These are phyloP conservation scores for Heliamphora pulchella DNA, from an alignment of 179 eudicot species.

Conservation along the genomic window DNA sequence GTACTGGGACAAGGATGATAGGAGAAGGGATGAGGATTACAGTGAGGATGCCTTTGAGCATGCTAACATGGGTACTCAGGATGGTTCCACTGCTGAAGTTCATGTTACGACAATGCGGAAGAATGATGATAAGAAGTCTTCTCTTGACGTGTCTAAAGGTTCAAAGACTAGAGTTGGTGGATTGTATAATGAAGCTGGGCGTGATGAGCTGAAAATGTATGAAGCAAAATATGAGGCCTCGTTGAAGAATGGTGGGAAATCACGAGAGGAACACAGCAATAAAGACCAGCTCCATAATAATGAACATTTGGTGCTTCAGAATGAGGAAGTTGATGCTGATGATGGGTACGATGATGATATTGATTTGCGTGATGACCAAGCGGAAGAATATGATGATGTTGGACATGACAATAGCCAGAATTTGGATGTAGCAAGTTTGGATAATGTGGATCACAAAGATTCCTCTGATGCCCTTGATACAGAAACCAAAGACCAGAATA, in stretches of 20 bases:
- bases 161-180: conserved; percentile 35
- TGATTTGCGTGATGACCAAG: conserved; percentile 53
- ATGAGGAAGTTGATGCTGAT: conserved; percentile 47
- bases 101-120: conserved; percentile 20
- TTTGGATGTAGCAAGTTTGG: conserved; percentile 28
- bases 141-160: conserved; percentile 22
- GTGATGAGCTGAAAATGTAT: conserved; percentile 70
- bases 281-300: conserved; percentile 29
- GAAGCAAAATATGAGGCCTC: conserved; percentile 90
- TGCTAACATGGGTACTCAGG: conserved; percentile 25
- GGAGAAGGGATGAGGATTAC: conserved; percentile 92
- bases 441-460: conserved; percentile 27
- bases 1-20: conserved; percentile 93
- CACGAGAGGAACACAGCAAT: conserved; percentile 27
- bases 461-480: conserved; percentile 22
- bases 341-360: conserved; percentile 91
- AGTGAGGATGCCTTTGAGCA: conserved; percentile 53
- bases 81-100: conserved; percentile 34
- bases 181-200: conserved; percentile 90
- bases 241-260: conserved; percentile 47
- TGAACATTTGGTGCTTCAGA: conserved; percentile 27
- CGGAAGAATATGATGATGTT: conserved; percentile 50
- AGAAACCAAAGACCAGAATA: conserved; percentile 24
- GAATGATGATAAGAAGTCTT: conserved; percentile 31
- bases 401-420: conserved; percentile 28